Evolutionary conservation across 768 basidiomycete species (phyloP), one percentile per base, ranked within the genome.

Genomic region (Hericium erinaceus): DNA sequence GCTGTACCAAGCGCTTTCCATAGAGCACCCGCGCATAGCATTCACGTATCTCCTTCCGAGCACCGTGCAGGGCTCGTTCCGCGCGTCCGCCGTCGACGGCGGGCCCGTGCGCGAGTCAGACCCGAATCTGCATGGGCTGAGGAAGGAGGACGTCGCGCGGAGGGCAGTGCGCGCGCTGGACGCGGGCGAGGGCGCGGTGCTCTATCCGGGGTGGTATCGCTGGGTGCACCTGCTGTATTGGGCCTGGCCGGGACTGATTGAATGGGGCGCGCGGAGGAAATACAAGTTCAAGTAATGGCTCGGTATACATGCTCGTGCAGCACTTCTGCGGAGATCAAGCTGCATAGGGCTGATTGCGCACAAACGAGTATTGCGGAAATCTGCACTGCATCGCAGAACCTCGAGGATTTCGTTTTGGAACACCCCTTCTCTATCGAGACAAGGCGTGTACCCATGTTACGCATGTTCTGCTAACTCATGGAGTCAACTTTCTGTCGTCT

Each of bases 1-100:
- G 5, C 82, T 94, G 57, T 92, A 84, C 68, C 88, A 89, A 68
- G 77, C 86, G 0, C 81, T 93, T 37, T 74, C 90, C 4, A 87
- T 92, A 58, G 92, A 93, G 62, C 85, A 92, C 60, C 87, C 89
- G 6, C 65, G 70, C 2, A 80, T 94, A 62, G 49, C 70, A 0
- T 92, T 91, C 69, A 76, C 83, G 0, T 74, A 75, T 57, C 64
- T 87, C 63, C 67, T 90, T 2, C 89, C 89, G 8, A 76, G 76
- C 38, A 90, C 89, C 11, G 79, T 92, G 33, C 81, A 89, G 63
- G 88, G 89, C 39, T 74, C 79, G 64, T 92, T 92, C 71, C 83
- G 90, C n/a, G 79, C 83, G 0, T 84, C 84, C 2, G 89, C 91
- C 0, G 85, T 89, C 11, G 88, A 92, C 63, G 73, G 69, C n/a